Evolutionary conservation across 2,329 filamentous ascomycete species (phyloP), one percentile per base, ranked within the genome.

Genomic region (Alternaria ventricosa): DNA sequence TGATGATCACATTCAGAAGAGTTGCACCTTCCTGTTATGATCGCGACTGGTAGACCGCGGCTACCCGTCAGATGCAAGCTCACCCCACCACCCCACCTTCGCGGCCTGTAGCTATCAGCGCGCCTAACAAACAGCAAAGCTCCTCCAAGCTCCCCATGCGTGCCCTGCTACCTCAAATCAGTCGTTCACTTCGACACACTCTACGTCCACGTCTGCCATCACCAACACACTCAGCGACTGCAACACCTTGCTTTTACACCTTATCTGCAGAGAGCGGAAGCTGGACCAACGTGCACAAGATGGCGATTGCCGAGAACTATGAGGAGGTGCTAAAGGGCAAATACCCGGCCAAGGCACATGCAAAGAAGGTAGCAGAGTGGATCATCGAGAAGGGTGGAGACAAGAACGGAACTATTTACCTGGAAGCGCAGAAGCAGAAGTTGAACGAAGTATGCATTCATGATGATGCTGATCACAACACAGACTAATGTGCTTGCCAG

Each of bases 311-410:
- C 11, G 70, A 78, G 51, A 73, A 76, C 63, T 78, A 76, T 54
- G 74, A 79, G 30, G 72, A 78, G 10, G 71, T 87, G 43, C 79
- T 87, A 23, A 82, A 83, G 58, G 86, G 84, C 60, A 90, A 89
- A 78, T 90, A 90, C 73, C 96, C 96, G 23, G 95, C 92, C 73
- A 98, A 97, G 84, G 85, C 87, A 27, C 96, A 99, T 81, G 93
- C 92, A 63, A 88, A 88, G 72, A 90, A 91, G 65, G 94, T 98
- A n/a, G 92, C 90, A 61, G 88, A 93, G 63, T 91, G 90, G 79
- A 90, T 98, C 67, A 86, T 87, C 58, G 83, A 87, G 64, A 82
- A 92, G 76, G 83, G 89, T 44, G 88, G 91, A 30, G 85, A 88
- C 67, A 85, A 85, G 60, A 86, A 83, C 30, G 94, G 94, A 51